Percentiles rank a stretch among this genome's conserved stretches.
These are phyloP conservation scores for Passiflora organensis DNA, from an alignment of 345 rosid genomes.

Conservation along the genomic window DNA sequence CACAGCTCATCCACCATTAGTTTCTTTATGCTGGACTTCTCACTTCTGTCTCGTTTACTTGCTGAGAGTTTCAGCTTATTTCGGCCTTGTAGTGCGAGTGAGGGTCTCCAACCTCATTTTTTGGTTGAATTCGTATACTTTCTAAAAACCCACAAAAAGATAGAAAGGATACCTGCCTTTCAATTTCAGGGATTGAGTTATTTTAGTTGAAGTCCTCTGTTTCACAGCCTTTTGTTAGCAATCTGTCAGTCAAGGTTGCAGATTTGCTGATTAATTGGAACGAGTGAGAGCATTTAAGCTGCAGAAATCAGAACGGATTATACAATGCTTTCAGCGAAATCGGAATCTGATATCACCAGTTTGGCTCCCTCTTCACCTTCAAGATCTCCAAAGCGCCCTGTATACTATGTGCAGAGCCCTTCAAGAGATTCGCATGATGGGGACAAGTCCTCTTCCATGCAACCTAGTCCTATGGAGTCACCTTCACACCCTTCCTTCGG, in stretches of 20 bases:
- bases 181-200: neutral
- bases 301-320: too few species aligned
- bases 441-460: constrained; percentile 69
- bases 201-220: neutral
- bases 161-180: too few species aligned
- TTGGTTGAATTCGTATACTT: neutral
- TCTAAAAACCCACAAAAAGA: too few species aligned
- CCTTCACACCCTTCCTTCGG: constrained; percentile 79
- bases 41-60: too few species aligned
- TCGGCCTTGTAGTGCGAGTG: too few species aligned
- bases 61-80: neutral
- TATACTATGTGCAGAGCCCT: constrained; percentile 77
- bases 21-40: neutral
- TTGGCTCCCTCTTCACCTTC: constrained; percentile 76
- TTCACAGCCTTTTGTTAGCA: too few species aligned
- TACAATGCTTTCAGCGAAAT: constrained; percentile 54
- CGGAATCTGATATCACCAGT: constrained; percentile 73
- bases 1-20: neutral
- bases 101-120: too few species aligned
- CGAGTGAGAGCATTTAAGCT: too few species aligned
- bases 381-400: constrained; percentile 68
- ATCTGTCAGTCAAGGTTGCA: too few species aligned
- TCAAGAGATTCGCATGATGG: constrained; percentile 93
- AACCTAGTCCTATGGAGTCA: constrained; percentile 73
- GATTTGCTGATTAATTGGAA: neutral